phyloP scores from a whole-genome alignment of 2,329 filamentous ascomycete species.

The Neurospora sp. region DNA sequence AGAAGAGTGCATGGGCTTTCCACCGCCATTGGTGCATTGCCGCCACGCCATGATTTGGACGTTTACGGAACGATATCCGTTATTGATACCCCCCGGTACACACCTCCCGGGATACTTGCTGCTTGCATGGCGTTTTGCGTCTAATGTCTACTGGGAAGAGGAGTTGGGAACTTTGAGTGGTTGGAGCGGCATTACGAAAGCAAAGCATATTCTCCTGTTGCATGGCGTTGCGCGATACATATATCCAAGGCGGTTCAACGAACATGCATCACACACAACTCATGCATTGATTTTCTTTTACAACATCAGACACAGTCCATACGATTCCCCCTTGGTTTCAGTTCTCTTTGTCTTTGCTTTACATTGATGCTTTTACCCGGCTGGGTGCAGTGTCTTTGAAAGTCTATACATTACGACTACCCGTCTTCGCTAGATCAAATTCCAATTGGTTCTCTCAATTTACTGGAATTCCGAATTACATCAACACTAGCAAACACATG shows the following conservation, averaged over 20 bases:
- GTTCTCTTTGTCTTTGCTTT: not conserved
- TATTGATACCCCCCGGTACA: conserved; percentile 20
- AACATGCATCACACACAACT: not conserved
- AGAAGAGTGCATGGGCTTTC: conserved; percentile 97
- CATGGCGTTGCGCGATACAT: conserved; percentile 19
- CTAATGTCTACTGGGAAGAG: conserved; percentile 19
- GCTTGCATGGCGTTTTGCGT: conserved; percentile 19
- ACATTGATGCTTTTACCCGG: not conserved
- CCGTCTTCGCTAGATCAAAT: not conserved
- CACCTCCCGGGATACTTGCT: conserved; percentile 13
- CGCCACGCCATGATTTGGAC: conserved; percentile 41
- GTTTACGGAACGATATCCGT: conserved; percentile 9
- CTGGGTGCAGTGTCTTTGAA: not conserved
- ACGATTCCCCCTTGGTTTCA: not conserved
- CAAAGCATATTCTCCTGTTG: conserved; percentile 12
- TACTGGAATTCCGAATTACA: not conserved
- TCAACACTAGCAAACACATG: not conserved
- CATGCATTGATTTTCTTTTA: not conserved
- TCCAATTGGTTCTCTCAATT: not conserved
- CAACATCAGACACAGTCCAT: not conserved
- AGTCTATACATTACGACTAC: not conserved
- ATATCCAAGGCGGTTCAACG: not conserved
- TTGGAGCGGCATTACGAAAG: conserved; percentile 12
- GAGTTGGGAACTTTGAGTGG: conserved; percentile 2
- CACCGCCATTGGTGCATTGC: conserved; percentile 96